Conservation (phyloP, 75 land plant genomes). For the Chamaecyparis obtusa region DNA sequence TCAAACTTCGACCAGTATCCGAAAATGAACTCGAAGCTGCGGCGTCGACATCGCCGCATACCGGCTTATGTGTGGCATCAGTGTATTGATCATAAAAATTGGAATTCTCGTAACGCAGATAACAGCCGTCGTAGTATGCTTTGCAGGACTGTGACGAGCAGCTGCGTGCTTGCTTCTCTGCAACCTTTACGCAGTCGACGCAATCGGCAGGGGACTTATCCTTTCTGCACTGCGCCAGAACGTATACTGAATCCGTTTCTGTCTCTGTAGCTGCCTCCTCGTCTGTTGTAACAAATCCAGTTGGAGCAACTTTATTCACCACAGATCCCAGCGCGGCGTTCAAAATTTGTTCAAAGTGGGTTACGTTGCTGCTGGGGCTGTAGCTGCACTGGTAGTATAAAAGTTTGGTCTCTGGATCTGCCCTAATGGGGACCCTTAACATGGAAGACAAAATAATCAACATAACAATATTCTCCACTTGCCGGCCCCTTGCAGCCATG, state of each 20-base stretch:
- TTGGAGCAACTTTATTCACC: not conserved
- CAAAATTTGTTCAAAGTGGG: constrained; percentile 22
- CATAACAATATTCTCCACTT: no score
- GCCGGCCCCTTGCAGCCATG: no score
- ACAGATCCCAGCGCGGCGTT: constrained; percentile 29
- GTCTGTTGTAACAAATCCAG: constrained; percentile 8
- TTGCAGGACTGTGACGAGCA: constrained; percentile 31
- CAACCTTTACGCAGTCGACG: constrained; percentile 24
- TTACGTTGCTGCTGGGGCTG: constrained; percentile 22
- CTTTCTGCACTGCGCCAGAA: constrained; percentile 15
- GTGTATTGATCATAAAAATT: no score
- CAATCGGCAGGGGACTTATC: constrained; percentile 28
- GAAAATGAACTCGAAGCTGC: no score
- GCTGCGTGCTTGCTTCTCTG: constrained; percentile 14
- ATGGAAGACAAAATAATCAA: no score
- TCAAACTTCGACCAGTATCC: no score
- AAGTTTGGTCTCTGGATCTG: constrained; percentile 20
- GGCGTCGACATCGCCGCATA: no score
- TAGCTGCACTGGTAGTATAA: constrained; percentile 27
- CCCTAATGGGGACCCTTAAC: no score
- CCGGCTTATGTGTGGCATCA: no score
- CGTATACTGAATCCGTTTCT: constrained; percentile 20
- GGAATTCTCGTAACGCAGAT: not conserved
- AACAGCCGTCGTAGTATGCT: constrained; percentile 40
- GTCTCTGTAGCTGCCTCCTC: not conserved